Base-by-base conservation (phyloP, 2,329 filamentous ascomycete species). In the Ascochyta viciae-villosae region DNA sequence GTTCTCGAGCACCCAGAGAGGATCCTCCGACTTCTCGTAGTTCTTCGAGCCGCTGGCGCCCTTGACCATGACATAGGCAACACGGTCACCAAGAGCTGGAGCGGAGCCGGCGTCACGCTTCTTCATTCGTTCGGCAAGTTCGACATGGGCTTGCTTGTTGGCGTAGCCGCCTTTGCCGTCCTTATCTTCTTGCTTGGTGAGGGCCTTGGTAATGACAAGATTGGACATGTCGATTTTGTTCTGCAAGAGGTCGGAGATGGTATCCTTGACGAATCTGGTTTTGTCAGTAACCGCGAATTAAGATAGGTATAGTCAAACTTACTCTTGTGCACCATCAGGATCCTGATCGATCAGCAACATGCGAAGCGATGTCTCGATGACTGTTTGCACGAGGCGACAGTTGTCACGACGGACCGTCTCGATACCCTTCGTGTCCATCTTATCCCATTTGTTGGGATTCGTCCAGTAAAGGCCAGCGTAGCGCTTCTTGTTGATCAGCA, bases 391-490 rank as follows among this genome's bases (percentile, higher is more conserved):
- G 57, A 99, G 81, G 48, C 95, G 83, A 74, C 95, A 99, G 74
- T 99, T 99, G 76, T 99, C 95, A 83, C 95, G 85, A 65, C 95
- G 89, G 42, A 99, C 96, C 3, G 95, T 99, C 78, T 99, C 95
- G 64, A 99, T 98, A 83, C 95, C 95, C 76, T 99, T 99, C 57
- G 92, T 98, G 77, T 99, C 95, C 96, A 99, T 99, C 82, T 98
- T 99, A 84, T 99, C 96, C 76, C 90, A 95, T 77, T 96, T 97
- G 38, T 94, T 86, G 0, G 94, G 87, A 64, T 90, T 95, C 5
- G 95, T 99, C 93, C 93, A 99, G 79, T 92, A 98, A 29, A 99
- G 79, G n/a, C 95, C 95, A 8, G 95, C 95, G 71, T 99, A 99
- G 61, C 95, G 90, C 82, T 99, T 99, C 83, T 99, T 99, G 87